Evolutionary conservation across 331 rosid species (phyloP).

Genomic region (Quercus phellos): DNA sequence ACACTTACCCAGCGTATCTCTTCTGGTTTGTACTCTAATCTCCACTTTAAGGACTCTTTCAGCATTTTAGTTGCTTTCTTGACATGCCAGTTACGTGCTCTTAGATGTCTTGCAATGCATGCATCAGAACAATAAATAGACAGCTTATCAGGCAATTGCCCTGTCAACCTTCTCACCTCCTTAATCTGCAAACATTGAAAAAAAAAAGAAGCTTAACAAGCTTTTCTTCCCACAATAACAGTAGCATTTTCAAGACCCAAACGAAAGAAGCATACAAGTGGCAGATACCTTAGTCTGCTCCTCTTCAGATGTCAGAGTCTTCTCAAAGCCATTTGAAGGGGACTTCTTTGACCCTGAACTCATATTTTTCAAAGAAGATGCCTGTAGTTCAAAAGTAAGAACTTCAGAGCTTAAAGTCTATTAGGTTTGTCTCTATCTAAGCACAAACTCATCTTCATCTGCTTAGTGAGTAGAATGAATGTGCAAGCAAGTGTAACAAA

Average conservation of each 20-base stretch:
- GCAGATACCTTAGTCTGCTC: constrained; percentile 61
- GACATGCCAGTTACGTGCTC: constrained; percentile 86
- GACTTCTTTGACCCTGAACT: constrained; percentile 43
- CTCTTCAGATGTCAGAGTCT: constrained; percentile 39
- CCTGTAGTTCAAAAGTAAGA: constrained; percentile 26
- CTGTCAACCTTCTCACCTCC: constrained; percentile 67
- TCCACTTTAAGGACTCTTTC: constrained; percentile 76
- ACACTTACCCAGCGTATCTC: constrained; percentile 82
- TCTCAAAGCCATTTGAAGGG: constrained; percentile 48
- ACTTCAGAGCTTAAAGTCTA: constrained; percentile 25
- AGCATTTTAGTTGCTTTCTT: constrained; percentile 85
- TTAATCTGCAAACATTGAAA: constrained; percentile 46
- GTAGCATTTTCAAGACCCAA: background rate
- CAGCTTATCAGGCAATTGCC: constrained; percentile 56
- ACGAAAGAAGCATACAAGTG: background rate
- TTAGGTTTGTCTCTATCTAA: background rate
- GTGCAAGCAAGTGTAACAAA: constrained; percentile 8
- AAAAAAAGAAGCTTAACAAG: background rate
- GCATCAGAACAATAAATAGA: constrained; percentile 73
- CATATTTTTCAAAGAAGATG: constrained; percentile 40
- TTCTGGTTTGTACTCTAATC: constrained; percentile 72
- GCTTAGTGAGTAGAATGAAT: constrained; percentile 2
- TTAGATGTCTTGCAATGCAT: constrained; percentile 63
- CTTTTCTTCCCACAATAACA: background rate
- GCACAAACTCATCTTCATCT: constrained; percentile 6